phyloP scores from a whole-genome alignment of 1,284 basidiomycete genomes.

The Porodaedalea pini region DNA sequence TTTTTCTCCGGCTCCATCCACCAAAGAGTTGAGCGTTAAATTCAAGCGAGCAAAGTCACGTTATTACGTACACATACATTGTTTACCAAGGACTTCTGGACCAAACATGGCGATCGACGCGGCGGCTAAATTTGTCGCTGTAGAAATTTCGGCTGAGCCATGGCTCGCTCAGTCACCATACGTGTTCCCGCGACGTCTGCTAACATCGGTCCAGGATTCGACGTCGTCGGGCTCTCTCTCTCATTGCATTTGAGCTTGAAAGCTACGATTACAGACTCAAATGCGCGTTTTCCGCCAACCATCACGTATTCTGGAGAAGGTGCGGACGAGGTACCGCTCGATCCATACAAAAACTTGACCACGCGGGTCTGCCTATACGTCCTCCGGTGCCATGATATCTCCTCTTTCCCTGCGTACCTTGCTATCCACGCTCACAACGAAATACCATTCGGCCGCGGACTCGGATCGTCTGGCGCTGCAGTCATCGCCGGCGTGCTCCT shows the following conservation, averaged over 20 bases:
- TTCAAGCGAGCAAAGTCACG: too few species aligned
- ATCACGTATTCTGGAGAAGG: slow-evolving; percentile 89
- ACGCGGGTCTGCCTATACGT: slow-evolving; percentile 99
- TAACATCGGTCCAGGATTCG: slow-evolving; percentile 98
- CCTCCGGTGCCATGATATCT: slow-evolving; percentile 78
- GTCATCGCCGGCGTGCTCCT: slow-evolving; percentile 95
- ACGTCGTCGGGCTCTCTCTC: slow-evolving; percentile 96
- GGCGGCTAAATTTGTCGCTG: neutral
- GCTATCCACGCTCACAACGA: slow-evolving; percentile 83
- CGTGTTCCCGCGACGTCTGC: slow-evolving; percentile 94
- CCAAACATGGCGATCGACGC: neutral
- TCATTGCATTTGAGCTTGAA: slow-evolving; percentile 82
- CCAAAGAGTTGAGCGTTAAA: too few species aligned
- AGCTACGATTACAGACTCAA: slow-evolving; percentile 47
- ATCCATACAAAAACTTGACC: slow-evolving; percentile 95
- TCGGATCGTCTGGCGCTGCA: slow-evolving; percentile 96
- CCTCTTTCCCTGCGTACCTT: slow-evolving; percentile 72
- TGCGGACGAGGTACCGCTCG: slow-evolving; percentile 85
- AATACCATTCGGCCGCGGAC: slow-evolving; percentile 95
- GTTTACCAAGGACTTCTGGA: neutral
- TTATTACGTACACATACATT: neutral
- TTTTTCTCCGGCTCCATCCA: too few species aligned
- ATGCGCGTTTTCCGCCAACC: slow-evolving; percentile 45
- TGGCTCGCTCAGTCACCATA: slow-evolving; percentile 53
- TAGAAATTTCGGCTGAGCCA: neutral